Percentiles rank a stretch among this genome's conserved stretches.
These are phyloP conservation scores for Hyaloperonospora brassicae DNA, from an alignment of 352 stramenopile genomes.

Conservation along the genomic window DNA sequence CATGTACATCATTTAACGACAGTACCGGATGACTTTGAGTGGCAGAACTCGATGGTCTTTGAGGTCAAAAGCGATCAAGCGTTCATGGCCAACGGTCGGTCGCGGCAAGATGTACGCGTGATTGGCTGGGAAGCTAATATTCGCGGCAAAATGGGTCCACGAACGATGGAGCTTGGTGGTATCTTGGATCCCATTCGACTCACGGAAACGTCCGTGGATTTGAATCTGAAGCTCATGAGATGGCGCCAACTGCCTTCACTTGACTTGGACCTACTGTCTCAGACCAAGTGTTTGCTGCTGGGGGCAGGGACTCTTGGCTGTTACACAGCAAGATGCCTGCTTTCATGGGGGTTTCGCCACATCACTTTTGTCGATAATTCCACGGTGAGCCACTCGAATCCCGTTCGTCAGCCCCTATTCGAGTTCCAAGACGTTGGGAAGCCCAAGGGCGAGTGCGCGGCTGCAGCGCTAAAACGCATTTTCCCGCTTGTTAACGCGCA, in stretches of 20 bases:
- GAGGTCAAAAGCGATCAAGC: slow-evolving; percentile 32
- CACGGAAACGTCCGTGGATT: slow-evolving; percentile 92
- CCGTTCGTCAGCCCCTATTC: slow-evolving; percentile 95
- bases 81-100: slow-evolving; percentile 27
- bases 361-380: slow-evolving; percentile 98
- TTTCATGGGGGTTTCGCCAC: slow-evolving; percentile 95
- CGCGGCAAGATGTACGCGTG: slow-evolving; percentile 29
- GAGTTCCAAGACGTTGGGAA: slow-evolving; percentile 91
- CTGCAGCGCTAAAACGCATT: slow-evolving; percentile 88
- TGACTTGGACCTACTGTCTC: slow-evolving; percentile 84
- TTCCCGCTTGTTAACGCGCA: slow-evolving; percentile 87
- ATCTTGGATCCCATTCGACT: slow-evolving; percentile 84
- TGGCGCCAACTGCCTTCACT: slow-evolving; percentile 95
- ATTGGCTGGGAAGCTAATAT: slow-evolving; percentile 73
- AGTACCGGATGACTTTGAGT: slow-evolving; percentile 38
- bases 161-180: slow-evolving; percentile 62
- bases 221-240: slow-evolving; percentile 99
- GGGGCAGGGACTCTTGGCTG: slow-evolving; percentile 96
- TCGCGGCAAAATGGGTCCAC: slow-evolving; percentile 62
- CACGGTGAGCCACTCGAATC: slow-evolving; percentile 96
- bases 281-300: slow-evolving; percentile 92
- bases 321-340: slow-evolving; percentile 89
- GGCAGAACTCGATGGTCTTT: slow-evolving; percentile 53
- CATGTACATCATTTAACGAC: slow-evolving; percentile 46
- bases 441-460: slow-evolving; percentile 91